A percentile compares a stretch with the other conserved stretches of the same genome.
phyloP scores from a whole-genome alignment of 202 grass and related monocot species.

The Cymbopogon flexuosus region DNA sequence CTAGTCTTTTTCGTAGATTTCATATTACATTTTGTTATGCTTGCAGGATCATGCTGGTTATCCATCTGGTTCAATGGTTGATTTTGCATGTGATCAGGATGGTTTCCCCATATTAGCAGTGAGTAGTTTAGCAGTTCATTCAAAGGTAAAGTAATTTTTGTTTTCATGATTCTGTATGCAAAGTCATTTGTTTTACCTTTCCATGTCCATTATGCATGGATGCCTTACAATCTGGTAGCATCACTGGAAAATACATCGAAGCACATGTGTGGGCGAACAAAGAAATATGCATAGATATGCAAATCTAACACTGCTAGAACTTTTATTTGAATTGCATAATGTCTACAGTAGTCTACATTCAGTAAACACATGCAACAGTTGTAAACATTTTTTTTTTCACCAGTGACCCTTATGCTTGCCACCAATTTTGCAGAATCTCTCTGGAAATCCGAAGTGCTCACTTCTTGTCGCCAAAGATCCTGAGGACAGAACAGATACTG shows the following conservation, averaged over 20 bases:
- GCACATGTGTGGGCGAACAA: background rate
- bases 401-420: conserved; percentile 6
- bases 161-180: background rate
- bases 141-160: conserved; percentile 47
- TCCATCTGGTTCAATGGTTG: conserved; percentile 91
- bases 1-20: background rate
- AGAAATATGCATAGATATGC: background rate
- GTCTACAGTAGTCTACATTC: background rate
- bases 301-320: background rate
- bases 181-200: background rate
- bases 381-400: background rate
- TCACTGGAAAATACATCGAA: background rate
- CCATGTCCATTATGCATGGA: background rate
- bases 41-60: conserved; percentile 75
- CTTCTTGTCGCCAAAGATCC: conserved; percentile 83
- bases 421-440: conserved; percentile 60
- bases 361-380: background rate
- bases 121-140: conserved; percentile 88
- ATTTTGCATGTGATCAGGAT: conserved; percentile 79
- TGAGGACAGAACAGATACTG: conserved; percentile 89
- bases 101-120: conserved; percentile 80
- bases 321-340: conserved; percentile 4
- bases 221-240: background rate
- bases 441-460: conserved; percentile 69
- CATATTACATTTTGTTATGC: conserved; percentile 17